phyloP scores from a whole-genome alignment of 352 stramenopile species.

The Globisporangium cystogenes region DNA sequence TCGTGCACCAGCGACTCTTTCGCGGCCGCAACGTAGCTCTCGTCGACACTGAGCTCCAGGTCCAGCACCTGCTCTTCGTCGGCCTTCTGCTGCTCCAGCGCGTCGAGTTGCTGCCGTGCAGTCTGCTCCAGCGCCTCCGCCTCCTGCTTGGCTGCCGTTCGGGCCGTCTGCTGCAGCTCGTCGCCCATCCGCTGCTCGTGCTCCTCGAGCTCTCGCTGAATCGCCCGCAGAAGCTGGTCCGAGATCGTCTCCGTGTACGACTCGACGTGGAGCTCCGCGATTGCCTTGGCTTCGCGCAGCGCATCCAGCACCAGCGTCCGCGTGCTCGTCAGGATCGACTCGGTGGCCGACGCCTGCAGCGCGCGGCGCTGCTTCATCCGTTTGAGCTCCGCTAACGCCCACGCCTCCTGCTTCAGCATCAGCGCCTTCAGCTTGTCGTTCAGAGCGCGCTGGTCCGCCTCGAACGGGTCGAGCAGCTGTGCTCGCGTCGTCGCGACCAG shows the following conservation, averaged over 20 bases:
- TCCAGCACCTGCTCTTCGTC: constrained; percentile 5
- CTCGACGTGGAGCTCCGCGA: constrained; percentile 32
- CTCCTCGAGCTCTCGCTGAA: constrained; percentile 30
- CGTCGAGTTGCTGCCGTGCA: not conserved
- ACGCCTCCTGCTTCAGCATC: constrained; percentile 32
- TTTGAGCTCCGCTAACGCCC: constrained; percentile 34
- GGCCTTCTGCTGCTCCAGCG: constrained; percentile 9
- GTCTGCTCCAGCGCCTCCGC: constrained; percentile 1
- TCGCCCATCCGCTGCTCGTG: constrained; percentile 22
- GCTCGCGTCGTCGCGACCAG: constrained; percentile 6
- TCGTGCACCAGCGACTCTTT: constrained; percentile 11
- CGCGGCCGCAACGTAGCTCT: constrained; percentile 3
- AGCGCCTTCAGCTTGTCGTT: constrained; percentile 19
- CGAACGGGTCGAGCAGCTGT: constrained; percentile 10
- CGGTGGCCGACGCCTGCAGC: constrained; percentile 19
- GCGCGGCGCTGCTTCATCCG: constrained; percentile 39
- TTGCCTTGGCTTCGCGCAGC: constrained; percentile 21
- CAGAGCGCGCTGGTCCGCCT: constrained; percentile 15
- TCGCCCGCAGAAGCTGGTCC: constrained; percentile 27
- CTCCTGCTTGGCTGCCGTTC: constrained; percentile 9
- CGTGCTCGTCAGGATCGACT: constrained; percentile 42
- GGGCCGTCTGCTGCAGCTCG: constrained; percentile 16
- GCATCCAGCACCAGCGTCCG: constrained; percentile 19
- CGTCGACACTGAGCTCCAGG: constrained; percentile 9
- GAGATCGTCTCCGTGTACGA: constrained; percentile 25